These are phyloP conservation scores for Lophium mytilinum DNA, from an alignment of 495 filamentous ascomycete genomes.

Conservation along the genomic window DNA sequence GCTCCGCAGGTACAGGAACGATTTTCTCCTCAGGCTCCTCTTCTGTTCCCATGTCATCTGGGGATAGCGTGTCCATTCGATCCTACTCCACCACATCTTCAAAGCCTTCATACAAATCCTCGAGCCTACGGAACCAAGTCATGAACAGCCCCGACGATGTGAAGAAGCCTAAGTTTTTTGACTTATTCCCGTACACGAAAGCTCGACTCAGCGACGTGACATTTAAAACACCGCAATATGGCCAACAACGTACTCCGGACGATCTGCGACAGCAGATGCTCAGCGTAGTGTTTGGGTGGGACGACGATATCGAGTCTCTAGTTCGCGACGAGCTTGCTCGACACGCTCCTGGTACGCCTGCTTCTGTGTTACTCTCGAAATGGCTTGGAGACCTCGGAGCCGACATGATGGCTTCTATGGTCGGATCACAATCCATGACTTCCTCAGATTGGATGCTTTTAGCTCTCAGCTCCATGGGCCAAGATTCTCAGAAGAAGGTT, in stretches of 20 bases:
- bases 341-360: constrained; percentile 63
- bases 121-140: constrained; percentile 75
- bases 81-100: constrained; percentile 59
- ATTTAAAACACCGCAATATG: constrained; percentile 59
- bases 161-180: constrained; percentile 44
- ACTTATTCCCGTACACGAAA: constrained; percentile 63
- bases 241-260: constrained; percentile 68
- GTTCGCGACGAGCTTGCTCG: constrained; percentile 76
- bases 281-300: constrained; percentile 90
- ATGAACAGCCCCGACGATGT: constrained; percentile 50
- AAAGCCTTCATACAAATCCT: constrained; percentile 45
- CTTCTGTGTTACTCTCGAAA: constrained; percentile 71
- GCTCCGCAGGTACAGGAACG: constrained; percentile 47
- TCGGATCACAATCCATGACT: constrained; percentile 71
- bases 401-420: constrained; percentile 68
- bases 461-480: constrained; percentile 77
- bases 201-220: constrained; percentile 70
- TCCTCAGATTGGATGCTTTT: constrained; percentile 95
- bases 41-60: constrained; percentile 36
- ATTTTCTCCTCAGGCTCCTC: constrained; percentile 58
- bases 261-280: constrained; percentile 88
- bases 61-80: constrained; percentile 55
- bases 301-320: constrained; percentile 72
- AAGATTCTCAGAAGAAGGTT: constrained; percentile 78
- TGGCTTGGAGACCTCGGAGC: constrained; percentile 85